Conservation (phyloP, 1,284 basidiomycete genomes). For the Porodaedalea pini region DNA sequence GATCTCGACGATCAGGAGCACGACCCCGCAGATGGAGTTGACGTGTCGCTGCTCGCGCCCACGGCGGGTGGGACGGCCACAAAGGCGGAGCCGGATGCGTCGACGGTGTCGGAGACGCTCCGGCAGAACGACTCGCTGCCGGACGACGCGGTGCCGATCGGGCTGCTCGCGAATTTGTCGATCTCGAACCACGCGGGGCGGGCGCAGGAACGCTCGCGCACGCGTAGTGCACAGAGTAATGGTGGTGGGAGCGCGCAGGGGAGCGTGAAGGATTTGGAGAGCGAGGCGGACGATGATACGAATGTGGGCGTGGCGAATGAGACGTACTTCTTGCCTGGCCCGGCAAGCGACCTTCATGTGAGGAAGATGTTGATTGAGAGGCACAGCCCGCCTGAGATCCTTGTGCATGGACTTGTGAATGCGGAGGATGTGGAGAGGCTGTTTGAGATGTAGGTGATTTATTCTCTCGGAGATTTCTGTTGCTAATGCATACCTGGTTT, state of each 20-base stretch:
- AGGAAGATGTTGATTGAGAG: constrained; percentile 74
- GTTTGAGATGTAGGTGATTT: constrained; percentile 69
- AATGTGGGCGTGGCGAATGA: constrained; percentile 78
- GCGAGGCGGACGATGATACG: constrained; percentile 46
- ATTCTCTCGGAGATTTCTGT: constrained; percentile 3
- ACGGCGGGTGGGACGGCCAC: constrained; percentile 31
- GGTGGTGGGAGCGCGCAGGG: constrained; percentile 28
- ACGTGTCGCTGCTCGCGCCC: constrained; percentile 2
- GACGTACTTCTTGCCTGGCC: constrained; percentile 80
- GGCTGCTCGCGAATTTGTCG: constrained; percentile 67
- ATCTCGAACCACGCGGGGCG: constrained; percentile 46
- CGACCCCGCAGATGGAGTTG: not conserved
- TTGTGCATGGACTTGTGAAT: constrained; percentile 77
- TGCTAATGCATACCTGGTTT: constrained; percentile 7
- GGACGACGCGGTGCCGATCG: constrained; percentile 66
- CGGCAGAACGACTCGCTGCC: constrained; percentile 44
- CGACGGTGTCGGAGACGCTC: constrained; percentile 19
- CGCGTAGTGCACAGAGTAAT: constrained; percentile 22
- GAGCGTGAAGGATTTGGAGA: constrained; percentile 21
- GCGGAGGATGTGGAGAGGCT: constrained; percentile 78
- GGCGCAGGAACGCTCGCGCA: constrained; percentile 35
- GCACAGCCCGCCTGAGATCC: constrained; percentile 77
- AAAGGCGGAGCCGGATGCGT: constrained; percentile 13
- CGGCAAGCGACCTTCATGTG: constrained; percentile 62
- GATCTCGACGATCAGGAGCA: constrained; percentile 17